Percentiles rank a stretch among this genome's conserved stretches.
Conservation (phyloP, 139 green algal species). For the Yamagishiella unicocca region DNA sequence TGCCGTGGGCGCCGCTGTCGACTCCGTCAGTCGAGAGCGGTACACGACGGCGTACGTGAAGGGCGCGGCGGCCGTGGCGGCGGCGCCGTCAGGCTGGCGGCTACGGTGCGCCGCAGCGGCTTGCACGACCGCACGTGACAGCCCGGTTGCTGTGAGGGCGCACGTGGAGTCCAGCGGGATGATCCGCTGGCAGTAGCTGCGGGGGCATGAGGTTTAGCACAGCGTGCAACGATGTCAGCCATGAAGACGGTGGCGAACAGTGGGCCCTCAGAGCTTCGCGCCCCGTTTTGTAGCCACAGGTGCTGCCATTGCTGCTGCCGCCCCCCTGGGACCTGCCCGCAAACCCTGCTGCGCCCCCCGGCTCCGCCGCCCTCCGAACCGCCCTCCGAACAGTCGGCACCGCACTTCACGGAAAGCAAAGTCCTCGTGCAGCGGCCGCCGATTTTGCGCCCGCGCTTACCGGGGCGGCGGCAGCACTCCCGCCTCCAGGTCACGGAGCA, state of each 20-base stretch:
- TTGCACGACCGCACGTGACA: not conserved
- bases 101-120: not conserved
- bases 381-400: too few species aligned
- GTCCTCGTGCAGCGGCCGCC: too few species aligned
- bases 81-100: not conserved
- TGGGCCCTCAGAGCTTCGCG: too few species aligned
- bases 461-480: not conserved
- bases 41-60: constrained; percentile 9
- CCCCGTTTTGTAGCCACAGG: too few species aligned
- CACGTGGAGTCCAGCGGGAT: constrained; percentile 31
- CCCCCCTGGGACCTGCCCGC: too few species aligned
- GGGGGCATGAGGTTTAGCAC: not conserved
- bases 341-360: too few species aligned
- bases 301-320: too few species aligned
- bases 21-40: not conserved
- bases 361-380: too few species aligned
- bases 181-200: constrained; percentile 29
- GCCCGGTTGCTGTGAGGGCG: not conserved
- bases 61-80: not conserved
- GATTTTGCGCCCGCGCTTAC: not conserved
- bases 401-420: too few species aligned
- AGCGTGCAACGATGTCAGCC: not conserved
- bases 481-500: constrained; percentile 3
- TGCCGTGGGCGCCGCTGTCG: not conserved
- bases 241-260: not conserved